Evolutionary conservation across 2,329 filamentous ascomycete species (phyloP), one percentile per base, ranked within the genome.

Genomic region (Raffaelea ambrosiae): DNA sequence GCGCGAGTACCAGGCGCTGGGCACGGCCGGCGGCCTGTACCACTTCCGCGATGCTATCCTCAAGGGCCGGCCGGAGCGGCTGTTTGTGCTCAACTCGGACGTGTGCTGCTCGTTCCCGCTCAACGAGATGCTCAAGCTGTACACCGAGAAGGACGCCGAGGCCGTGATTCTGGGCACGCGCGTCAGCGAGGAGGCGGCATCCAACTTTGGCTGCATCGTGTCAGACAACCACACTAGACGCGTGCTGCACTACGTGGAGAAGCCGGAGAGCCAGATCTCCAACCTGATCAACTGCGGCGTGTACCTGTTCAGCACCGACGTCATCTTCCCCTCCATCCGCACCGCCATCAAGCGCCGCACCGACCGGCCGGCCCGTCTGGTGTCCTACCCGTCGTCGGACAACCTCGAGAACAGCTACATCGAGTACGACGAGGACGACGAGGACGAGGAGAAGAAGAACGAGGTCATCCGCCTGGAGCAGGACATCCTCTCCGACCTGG

Each of bases 261-360:
- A 97, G 75, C 93, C 93, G 56, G 91, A 98, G 69, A 89, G 86
- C 48, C 87, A 95, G 68, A 96, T 98, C 68, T 94, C 87, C 62
- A 96, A 96, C 72, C 77, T 98, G 57, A 98, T 98, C 77, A 98
- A 97, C 76, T 97, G 93, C 68, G 93, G 93, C 59, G 90, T 98
- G 61, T 98, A 97, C 72, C 87, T 97, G 59, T 98, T 98, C 69
- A 81, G 86, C 55, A 93, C 90, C 54, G 89, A 96, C 58, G 88
- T 84, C 66, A 95, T 97, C 72, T 97, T 97, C 79, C 91, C 91
- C 54, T 87, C 88, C 57, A 97, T 98, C 66, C 84, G 84, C 64
- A 88, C 78, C 57, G 90, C 91, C 59, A 97, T 97, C 71, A 96
- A 96, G 77, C 88, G 89, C 61, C 88, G 91, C 65, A 84, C 87